Evolutionary conservation across 2,329 filamentous ascomycete species (phyloP), one percentile per base, ranked within the genome.

Genomic region (Lachnellula arida): DNA sequence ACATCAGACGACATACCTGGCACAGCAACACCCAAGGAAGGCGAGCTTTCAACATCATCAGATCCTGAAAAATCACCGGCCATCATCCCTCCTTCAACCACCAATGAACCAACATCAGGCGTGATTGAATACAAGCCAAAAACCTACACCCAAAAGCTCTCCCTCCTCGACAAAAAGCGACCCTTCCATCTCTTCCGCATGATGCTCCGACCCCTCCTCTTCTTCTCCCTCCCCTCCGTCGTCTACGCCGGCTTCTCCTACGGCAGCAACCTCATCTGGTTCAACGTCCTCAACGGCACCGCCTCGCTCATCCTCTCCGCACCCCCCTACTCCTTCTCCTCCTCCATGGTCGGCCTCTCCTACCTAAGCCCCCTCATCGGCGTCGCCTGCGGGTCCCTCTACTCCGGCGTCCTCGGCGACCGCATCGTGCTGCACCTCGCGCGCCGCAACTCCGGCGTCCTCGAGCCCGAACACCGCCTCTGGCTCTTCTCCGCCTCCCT

Each of bases 381-480:
- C 7, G 62, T 63, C 34, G 59, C 63, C 11, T 28, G 63, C n/a
- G 67, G 60, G 1, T 63, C 62, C 8, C 62, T 69, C 23, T 67
- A 66, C 51, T 62, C 65, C n/a, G 68, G 66, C 11, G 37, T 64
- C 2, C 47, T 68, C 12, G 66, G 65, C 1, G 71, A 72, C 53
- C 58, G 57, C 19, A 46, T 72, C 12, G 62, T 65, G 3, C 64
- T 75, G n/a, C 65, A 56, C 46, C 63, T 77, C 3, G 73, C 75
- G 0, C 68, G 72, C 4, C 69, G 73, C 23, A 76, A 75, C 62
- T 65, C 70, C 19, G 74, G 75, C 22, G 66, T 74, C n/a, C 60
- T 57, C 1, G 69, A 71, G 59, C 56, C 66, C 1, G 68, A 70
- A 46, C 60, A 68, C 44, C 64, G 67, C n/a, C 63, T 70, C 6